A percentile compares a stretch with the other conserved stretches of the same genome.
These are phyloP conservation scores for Trypanosoma theileri DNA, from an alignment of 208 protist genomes.

Conservation along the genomic window DNA sequence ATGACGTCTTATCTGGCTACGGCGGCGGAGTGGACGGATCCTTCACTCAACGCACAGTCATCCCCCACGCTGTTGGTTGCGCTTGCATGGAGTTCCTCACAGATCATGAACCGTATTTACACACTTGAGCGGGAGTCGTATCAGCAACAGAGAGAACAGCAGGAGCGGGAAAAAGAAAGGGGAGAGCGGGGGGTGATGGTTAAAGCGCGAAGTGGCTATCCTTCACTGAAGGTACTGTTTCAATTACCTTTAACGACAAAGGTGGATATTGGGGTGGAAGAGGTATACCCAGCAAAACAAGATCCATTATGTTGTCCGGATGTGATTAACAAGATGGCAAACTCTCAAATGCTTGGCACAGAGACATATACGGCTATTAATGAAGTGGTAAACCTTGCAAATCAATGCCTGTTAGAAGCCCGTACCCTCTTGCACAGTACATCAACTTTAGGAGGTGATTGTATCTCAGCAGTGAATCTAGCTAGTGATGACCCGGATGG, in stretches of 20 bases:
- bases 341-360: too few relatives aligned
- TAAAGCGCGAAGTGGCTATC: not conserved
- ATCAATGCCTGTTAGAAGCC: constrained; percentile 8
- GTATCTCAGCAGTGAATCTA: not conserved
- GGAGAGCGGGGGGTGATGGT: not conserved
- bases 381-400: constrained; percentile 12
- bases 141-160: not conserved
- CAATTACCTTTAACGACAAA: not conserved
- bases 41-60: not conserved
- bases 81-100: not conserved
- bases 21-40: not conserved
- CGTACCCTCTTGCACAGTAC: not conserved
- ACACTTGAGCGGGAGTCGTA: constrained; percentile 1
- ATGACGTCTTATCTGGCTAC: not conserved
- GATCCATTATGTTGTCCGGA: constrained; percentile 6
- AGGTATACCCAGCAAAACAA: not conserved
- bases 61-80: constrained; percentile 4
- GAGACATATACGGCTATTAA: not conserved
- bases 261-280: too few relatives aligned
- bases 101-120: constrained; percentile 11
- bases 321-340: not conserved
- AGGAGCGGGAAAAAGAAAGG: not conserved
- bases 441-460: not conserved
- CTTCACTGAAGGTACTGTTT: constrained; percentile 14
- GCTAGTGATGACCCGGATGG: constrained; percentile 2